Evolutionary conservation across 1,284 basidiomycete genomes (phyloP).

Genomic region (Exsudoporus floridanus): DNA sequence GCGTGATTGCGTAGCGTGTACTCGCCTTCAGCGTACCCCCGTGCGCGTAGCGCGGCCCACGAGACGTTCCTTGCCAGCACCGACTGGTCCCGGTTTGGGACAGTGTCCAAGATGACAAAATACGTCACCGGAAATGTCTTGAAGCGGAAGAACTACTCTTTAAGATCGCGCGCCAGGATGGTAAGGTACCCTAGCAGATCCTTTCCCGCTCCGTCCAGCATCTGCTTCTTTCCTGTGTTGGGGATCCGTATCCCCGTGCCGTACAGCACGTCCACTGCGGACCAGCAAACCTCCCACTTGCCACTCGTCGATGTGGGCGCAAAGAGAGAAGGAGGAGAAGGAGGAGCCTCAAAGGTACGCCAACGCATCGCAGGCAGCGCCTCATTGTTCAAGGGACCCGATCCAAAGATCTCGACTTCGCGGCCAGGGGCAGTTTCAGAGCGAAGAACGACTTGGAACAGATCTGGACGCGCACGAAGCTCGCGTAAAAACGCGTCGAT

Average conservation of each 20-base stretch:
- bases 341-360: constrained; percentile 30
- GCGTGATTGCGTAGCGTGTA: constrained; percentile 15
- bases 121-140: constrained; percentile 36
- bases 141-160: constrained; percentile 28
- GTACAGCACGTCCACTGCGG: constrained; percentile 23
- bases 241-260: constrained; percentile 5
- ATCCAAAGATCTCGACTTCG: constrained; percentile 28
- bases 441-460: constrained; percentile 34
- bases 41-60: constrained; percentile 21
- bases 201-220: too few relatives aligned
- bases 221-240: too few relatives aligned
- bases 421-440: constrained; percentile 10
- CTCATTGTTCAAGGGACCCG: constrained; percentile 7
- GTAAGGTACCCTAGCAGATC: constrained; percentile 14
- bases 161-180: not conserved
- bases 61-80: constrained; percentile 17
- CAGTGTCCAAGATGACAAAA: constrained; percentile 31
- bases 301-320: not conserved
- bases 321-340: not conserved
- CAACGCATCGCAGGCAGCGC: constrained; percentile 12
- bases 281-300: constrained; percentile 19
- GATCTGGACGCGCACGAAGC: constrained; percentile 30
- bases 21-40: constrained; percentile 15
- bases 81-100: constrained; percentile 11
- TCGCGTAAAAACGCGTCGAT: constrained; percentile 28